phyloP scores from a whole-genome alignment of 1,284 basidiomycete genomes.

The Austroboletus niveus region DNA sequence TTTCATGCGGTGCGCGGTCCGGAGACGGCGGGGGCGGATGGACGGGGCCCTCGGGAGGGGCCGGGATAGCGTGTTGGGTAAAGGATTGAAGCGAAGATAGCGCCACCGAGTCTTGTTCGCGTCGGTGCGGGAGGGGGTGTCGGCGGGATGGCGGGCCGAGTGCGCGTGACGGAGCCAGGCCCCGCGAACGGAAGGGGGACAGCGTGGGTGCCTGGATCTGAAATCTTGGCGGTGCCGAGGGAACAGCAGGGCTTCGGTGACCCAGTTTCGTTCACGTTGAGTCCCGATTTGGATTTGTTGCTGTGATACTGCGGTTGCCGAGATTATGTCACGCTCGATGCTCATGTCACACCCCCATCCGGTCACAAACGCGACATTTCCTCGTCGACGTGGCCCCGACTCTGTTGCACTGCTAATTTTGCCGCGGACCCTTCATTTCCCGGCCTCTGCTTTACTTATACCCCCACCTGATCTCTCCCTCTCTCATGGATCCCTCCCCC shows the following conservation, averaged over 20 bases:
- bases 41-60: slow-evolving; percentile 4
- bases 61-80: slow-evolving; percentile 15
- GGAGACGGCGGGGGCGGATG: not conserved
- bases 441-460: slow-evolving; percentile 24
- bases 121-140: slow-evolving; percentile 17
- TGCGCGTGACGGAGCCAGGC: slow-evolving; percentile 11
- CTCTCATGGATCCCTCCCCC: slow-evolving; percentile 18
- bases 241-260: slow-evolving; percentile 27
- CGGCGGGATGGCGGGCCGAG: slow-evolving; percentile 26
- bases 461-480: slow-evolving; percentile 15
- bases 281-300: slow-evolving; percentile 29
- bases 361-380: slow-evolving; percentile 30
- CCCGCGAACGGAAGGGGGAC: slow-evolving; percentile 13
- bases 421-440: slow-evolving; percentile 33
- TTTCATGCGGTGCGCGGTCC: slow-evolving; percentile 12
- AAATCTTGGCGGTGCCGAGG: slow-evolving; percentile 38
- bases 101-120: slow-evolving; percentile 22
- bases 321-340: slow-evolving; percentile 34
- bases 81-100: slow-evolving; percentile 21
- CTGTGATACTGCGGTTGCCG: slow-evolving; percentile 36
- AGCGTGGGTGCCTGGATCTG: slow-evolving; percentile 29
- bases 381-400: slow-evolving; percentile 38
- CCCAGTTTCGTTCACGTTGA: slow-evolving; percentile 32
- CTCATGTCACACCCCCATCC: slow-evolving; percentile 16
- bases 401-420: slow-evolving; percentile 29